phyloP scores from a whole-genome alignment of 2,329 filamentous ascomycete genomes.

The Leptographium radiaticola region DNA sequence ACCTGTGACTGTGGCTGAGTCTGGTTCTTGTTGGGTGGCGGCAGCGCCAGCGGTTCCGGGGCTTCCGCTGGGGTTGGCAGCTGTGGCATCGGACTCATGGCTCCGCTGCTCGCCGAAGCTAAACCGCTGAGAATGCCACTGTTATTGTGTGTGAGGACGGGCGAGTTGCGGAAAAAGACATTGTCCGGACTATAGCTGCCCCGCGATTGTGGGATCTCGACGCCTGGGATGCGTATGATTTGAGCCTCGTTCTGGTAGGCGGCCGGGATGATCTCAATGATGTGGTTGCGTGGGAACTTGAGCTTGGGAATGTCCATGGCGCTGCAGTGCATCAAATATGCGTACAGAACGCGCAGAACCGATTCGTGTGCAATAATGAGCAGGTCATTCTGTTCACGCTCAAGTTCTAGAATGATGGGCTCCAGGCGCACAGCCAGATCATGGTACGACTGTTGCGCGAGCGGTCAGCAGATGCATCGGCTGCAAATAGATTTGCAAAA shows the following conservation, averaged over 20 bases:
- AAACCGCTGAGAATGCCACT: not conserved
- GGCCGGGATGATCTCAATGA: constrained; percentile 96
- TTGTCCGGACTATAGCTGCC: constrained; percentile 10
- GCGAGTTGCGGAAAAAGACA: constrained; percentile 46
- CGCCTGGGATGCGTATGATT: constrained; percentile 68
- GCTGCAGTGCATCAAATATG: constrained; percentile 97
- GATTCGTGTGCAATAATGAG: constrained; percentile 97
- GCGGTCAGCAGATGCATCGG: not conserved
- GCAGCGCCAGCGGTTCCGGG: constrained; percentile 16
- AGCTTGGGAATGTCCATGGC: constrained; percentile 87
- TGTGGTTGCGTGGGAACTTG: constrained; percentile 89
- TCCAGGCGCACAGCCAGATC: constrained; percentile 96
- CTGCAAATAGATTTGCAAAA: constrained; percentile 2
- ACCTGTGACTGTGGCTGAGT: constrained; percentile 3
- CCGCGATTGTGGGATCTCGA: constrained; percentile 23
- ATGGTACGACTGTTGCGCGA: constrained; percentile 66
- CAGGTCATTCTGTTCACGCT: constrained; percentile 94
- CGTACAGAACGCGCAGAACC: constrained; percentile 91
- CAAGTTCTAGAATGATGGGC: constrained; percentile 92
- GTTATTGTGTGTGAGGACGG: constrained; percentile 55
- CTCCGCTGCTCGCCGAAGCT: constrained; percentile 21
- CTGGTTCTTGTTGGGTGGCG: constrained; percentile 2
- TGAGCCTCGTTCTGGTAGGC: constrained; percentile 95
- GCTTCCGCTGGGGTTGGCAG: constrained; percentile 33
- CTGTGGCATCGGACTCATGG: constrained; percentile 31